Evolutionary conservation across 2,329 filamentous ascomycete species (phyloP), one percentile per base, ranked within the genome.

Genomic region (Aphanoascus verrucosus): DNA sequence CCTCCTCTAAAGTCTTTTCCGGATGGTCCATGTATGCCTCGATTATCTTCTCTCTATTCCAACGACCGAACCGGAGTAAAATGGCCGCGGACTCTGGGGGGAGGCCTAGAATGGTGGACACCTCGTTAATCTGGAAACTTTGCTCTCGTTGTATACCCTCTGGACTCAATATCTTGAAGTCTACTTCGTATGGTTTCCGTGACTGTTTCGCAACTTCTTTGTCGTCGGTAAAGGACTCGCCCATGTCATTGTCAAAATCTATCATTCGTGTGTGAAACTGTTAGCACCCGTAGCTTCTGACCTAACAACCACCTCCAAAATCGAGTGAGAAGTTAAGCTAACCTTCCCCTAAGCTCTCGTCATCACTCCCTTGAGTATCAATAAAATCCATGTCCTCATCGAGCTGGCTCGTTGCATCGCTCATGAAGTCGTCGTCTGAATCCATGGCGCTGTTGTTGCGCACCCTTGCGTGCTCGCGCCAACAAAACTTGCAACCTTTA

Each of bases 21-120:
- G 86, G 83, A 49, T 81, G 80, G 59, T 98, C 91, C 90, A 98
- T 96, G 69, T 97, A 97, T 59, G 88, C 84, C 64, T 98, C 93
- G 54, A 97, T 90, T 60, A 98, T 69, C 38, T 87, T 83, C 67
- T 98, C 93, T 68, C 95, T 93, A 70, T 97, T 97, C 93, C 93
- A 98, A 64, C 89, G 81, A 62, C 87, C 88, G 69, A 93, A 81
- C 45, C 93, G 85, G 56, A 98, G 75, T 40, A 98, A 76, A 51
- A 98, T 96, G 20, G 90, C 91, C 0, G 87, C 84, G 58, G 93
- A 87, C 70, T 97, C 93, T 62, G 88, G 86, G 14, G 86, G 83
- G 65, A 96, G 83, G 56, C 90, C 87, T 35, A 98, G 78, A 58
- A 98, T 91, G 74, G 85, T 86, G 58, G 93, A 89, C 56, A 97